phyloP scores from a whole-genome alignment of 192 early-diverging fungal species.

The Spinellus fusiger region DNA sequence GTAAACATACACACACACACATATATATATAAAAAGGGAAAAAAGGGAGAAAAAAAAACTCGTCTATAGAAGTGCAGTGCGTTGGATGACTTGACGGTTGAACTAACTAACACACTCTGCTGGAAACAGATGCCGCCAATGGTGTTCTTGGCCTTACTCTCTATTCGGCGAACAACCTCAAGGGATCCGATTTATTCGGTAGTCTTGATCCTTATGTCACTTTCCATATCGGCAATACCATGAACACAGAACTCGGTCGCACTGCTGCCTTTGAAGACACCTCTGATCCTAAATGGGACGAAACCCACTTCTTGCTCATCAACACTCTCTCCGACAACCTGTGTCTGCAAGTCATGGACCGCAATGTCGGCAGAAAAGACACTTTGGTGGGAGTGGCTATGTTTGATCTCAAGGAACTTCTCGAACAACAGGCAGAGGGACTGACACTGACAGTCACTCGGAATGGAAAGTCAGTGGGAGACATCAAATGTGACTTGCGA shows the following conservation, averaged over 20 bases:
- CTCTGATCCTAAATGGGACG: constrained; percentile 81
- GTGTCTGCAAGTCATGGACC: constrained; percentile 77
- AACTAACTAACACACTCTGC: no score
- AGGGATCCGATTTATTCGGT: constrained; percentile 84
- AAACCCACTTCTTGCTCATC: constrained; percentile 71
- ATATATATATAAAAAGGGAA: no score
- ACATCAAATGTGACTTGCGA: constrained; percentile 28
- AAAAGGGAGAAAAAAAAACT: no score
- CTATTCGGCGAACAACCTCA: constrained; percentile 72
- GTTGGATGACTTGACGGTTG: no score
- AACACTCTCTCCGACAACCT: constrained; percentile 71
- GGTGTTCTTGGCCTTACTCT: constrained; percentile 84
- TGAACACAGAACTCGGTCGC: constrained; percentile 52
- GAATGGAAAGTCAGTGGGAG: constrained; percentile 41
- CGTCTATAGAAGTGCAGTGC: no score
- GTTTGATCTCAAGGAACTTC: constrained; percentile 43
- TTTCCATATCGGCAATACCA: constrained; percentile 57
- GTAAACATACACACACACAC: no score
- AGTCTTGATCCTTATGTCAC: constrained; percentile 84
- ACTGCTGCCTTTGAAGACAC: constrained; percentile 70
- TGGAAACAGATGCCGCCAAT: constrained; percentile 60
- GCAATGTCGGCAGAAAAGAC: constrained; percentile 70
- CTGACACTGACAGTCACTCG: constrained; percentile 26
- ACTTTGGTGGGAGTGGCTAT: constrained; percentile 57
- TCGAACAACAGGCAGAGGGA: constrained; percentile 35